Evolutionary conservation across 805 yeast species (phyloP), one percentile per base, ranked within the genome.

Genomic region (Candida loeiensis): DNA sequence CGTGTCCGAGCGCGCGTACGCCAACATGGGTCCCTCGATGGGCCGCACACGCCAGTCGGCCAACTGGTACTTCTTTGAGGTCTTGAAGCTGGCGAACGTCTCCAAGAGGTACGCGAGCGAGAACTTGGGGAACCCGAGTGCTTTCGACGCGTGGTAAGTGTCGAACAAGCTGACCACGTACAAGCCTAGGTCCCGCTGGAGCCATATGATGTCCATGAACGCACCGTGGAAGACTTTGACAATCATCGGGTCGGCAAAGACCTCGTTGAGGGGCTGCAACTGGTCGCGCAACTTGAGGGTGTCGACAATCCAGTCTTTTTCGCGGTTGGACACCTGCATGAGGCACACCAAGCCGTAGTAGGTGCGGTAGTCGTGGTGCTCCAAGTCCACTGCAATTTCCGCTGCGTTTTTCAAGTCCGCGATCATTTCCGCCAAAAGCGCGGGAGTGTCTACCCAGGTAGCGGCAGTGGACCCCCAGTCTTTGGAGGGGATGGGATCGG

Each of bases 31-130:
- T 7, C 67, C 59, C 1, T 86, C 75, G 37, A 93, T 64, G 0
- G 99, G 99, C 48, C 99, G 74, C 5, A 82, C 64, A 57, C 99
- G 77, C 99, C 99, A 93, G 61, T 93, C 99, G 1, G 98, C 95
- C 45, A 90, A 66, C 63, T 93, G 99, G 63, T 90, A 93, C 63
- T 90, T 85, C 54, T 93, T 93, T 11, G 96, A 85, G 0, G 99
- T 89, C 47, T 79, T 80, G 61, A 93, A 93, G 32, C 77, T 72
- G 3, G 93, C 95, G 60, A 73, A 87, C 18, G 73, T 73, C 53
- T 91, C 95, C 39, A 93, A 69, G 35, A 93, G 67, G 56, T 78
- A 87, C 0, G 97, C 96, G 39, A 93, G 71, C 36, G 96, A 82
- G 54, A 83, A 82, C 53, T 80, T 82, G 4, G 95, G 88, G 43